Conservation (phyloP, 345 rosid genomes). For the Eucalyptus grandis region DNA sequence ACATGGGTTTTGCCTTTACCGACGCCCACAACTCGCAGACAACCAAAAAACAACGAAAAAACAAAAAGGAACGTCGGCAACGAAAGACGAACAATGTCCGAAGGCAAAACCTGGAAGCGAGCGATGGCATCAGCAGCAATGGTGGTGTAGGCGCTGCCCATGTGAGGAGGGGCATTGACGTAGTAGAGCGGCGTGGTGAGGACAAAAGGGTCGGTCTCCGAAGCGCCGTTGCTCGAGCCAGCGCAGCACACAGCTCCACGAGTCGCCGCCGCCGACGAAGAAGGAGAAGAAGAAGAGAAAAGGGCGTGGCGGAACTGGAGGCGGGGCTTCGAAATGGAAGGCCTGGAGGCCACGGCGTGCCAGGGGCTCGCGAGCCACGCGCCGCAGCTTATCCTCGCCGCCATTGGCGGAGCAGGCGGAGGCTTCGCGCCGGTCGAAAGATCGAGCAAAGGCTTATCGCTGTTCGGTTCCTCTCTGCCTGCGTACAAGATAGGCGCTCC, state of each 20-base stretch:
- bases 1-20: not conserved
- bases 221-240: conserved; percentile 16
- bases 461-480: not conserved
- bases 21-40: not conserved
- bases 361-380: conserved; percentile 40
- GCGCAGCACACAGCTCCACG: conserved; percentile 34
- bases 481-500: not conserved
- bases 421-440: not conserved
- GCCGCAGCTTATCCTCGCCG: conserved; percentile 47
- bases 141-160: conserved; percentile 99
- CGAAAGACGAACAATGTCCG: not conserved
- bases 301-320: conserved; percentile 22
- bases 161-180: conserved; percentile 99
- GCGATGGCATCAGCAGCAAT: conserved; percentile 94
- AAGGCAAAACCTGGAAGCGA: conserved; percentile 65
- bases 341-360: conserved; percentile 9
- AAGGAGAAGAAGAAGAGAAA: conserved; percentile 7
- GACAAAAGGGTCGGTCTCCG: conserved; percentile 39
- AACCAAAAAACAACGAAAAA: not conserved
- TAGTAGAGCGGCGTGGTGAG: conserved; percentile 95
- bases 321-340: conserved; percentile 24
- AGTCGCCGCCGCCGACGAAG: not conserved
- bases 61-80: not conserved
- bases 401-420: conserved; percentile 20
- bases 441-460: not conserved